These are phyloP conservation scores for Fusarium sp. DNA, from an alignment of 2,329 filamentous ascomycete genomes.

Conservation along the genomic window DNA sequence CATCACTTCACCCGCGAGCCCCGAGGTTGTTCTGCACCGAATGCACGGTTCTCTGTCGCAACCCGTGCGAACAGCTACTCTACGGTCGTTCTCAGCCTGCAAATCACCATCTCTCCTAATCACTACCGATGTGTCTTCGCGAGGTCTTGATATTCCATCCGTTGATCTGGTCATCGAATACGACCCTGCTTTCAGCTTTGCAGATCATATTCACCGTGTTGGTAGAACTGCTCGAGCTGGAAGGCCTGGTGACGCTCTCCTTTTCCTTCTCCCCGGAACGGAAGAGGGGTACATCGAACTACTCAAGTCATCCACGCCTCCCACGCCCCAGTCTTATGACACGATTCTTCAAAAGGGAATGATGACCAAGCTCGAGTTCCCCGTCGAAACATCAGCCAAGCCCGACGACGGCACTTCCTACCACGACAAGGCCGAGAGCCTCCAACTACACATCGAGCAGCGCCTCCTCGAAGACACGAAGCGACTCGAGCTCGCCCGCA, in stretches of 20 bases:
- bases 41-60: constrained; percentile 94
- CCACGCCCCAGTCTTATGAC: constrained; percentile 61
- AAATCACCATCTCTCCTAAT: constrained; percentile 81
- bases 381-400: constrained; percentile 71
- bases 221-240: constrained; percentile 94
- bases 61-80: constrained; percentile 82
- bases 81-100: constrained; percentile 78
- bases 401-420: constrained; percentile 54
- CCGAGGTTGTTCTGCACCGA: constrained; percentile 76
- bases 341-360: constrained; percentile 71
- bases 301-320: constrained; percentile 62
- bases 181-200: constrained; percentile 90
- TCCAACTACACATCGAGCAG: constrained; percentile 68
- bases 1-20: constrained; percentile 77
- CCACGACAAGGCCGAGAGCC: constrained; percentile 62
- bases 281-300: constrained; percentile 91
- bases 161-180: constrained; percentile 96
- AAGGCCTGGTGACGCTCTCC: constrained; percentile 80
- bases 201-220: constrained; percentile 93
- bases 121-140: constrained; percentile 94
- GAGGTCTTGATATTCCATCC: constrained; percentile 92
- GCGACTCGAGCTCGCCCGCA: constrained; percentile 79
- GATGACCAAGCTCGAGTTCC: constrained; percentile 65
- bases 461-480: constrained; percentile 67
- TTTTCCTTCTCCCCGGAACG: constrained; percentile 88